Conservation (phyloP, 1,139 yeast genomes). For the Debaryomyces robertsiae region DNA sequence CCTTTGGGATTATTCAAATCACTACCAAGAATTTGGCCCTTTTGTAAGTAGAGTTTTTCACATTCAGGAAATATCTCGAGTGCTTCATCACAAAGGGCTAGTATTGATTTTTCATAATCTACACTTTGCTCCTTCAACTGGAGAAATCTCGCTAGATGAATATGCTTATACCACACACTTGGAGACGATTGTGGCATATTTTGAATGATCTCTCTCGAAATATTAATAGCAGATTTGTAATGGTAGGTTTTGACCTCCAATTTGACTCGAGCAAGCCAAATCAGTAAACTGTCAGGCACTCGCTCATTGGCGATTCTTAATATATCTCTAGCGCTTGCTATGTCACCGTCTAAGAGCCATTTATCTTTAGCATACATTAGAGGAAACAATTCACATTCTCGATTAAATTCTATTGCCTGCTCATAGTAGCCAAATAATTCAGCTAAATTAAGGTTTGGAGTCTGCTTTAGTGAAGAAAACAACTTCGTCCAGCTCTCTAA, state of each 20-base stretch:
- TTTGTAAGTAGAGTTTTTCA: conserved; percentile 58
- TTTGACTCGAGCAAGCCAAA: conserved; percentile 75
- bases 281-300: conserved; percentile 48
- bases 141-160: conserved; percentile 52
- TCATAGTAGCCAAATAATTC: conserved; percentile 54
- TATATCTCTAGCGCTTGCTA: conserved; percentile 54
- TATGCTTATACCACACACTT: conserved; percentile 65
- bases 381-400: conserved; percentile 53
- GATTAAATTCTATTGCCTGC: conserved; percentile 50
- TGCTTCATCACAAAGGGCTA: conserved; percentile 47
- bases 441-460: conserved; percentile 21
- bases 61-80: conserved; percentile 47
- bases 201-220: conserved; percentile 45
- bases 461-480: conserved; percentile 46
- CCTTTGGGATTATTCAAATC: conserved; percentile 26
- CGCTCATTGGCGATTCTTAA: conserved; percentile 48
- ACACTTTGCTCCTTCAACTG: conserved; percentile 9
- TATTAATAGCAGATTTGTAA: conserved; percentile 39
- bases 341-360: conserved; percentile 52
- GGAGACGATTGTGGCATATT: conserved; percentile 39
- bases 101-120: conserved; percentile 29
- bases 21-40: conserved; percentile 52
- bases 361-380: conserved; percentile 74
- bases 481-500: conserved; percentile 58
- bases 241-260: conserved; percentile 51